Conservation (phyloP, 2,329 filamentous ascomycete species). For the Fusarium sp. region DNA sequence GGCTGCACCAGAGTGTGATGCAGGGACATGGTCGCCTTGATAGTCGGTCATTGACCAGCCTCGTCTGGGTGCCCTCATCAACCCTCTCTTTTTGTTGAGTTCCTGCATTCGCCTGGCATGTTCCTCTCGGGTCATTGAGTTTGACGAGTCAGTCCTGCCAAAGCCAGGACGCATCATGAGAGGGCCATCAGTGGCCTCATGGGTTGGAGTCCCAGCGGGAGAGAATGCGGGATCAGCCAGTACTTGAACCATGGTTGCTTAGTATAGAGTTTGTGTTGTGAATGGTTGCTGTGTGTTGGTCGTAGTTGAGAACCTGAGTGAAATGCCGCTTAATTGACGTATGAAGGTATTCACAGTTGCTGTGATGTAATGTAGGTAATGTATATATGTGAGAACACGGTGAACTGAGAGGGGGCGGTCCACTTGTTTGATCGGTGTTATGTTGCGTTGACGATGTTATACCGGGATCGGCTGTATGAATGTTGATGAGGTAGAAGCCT, state of each 20-base stretch:
- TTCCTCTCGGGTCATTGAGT: conserved; percentile 57
- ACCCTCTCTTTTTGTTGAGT: conserved; percentile 52
- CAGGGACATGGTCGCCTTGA: conserved; percentile 49
- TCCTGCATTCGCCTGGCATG: conserved; percentile 56
- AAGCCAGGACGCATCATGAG: conserved; percentile 41
- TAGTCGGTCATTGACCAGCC: conserved; percentile 63
- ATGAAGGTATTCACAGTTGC: conserved; percentile 9
- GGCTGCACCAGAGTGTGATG: conserved; percentile 40
- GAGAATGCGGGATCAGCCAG: conserved; percentile 49
- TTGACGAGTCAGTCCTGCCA: conserved; percentile 42
- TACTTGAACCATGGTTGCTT: conserved; percentile 51
- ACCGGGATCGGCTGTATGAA: conserved; percentile 32
- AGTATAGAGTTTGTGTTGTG: neutral
- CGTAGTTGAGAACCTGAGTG: neutral
- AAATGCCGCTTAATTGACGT: conserved; percentile 12
- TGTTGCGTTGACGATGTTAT: conserved; percentile 43
- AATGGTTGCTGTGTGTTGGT: conserved; percentile 8
- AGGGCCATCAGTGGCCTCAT: conserved; percentile 43
- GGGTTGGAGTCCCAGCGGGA: conserved; percentile 40
- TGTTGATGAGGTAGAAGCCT: conserved; percentile 37
- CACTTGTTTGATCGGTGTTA: conserved; percentile 19
- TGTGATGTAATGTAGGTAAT: conserved; percentile 8
- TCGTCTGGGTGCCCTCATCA: conserved; percentile 57
- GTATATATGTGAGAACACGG: conserved; percentile 1
- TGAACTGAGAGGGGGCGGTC: conserved; percentile 21